Conservation (phyloP, 2,329 filamentous ascomycete species). For the Gnomoniopsis smithogilvyi region DNA sequence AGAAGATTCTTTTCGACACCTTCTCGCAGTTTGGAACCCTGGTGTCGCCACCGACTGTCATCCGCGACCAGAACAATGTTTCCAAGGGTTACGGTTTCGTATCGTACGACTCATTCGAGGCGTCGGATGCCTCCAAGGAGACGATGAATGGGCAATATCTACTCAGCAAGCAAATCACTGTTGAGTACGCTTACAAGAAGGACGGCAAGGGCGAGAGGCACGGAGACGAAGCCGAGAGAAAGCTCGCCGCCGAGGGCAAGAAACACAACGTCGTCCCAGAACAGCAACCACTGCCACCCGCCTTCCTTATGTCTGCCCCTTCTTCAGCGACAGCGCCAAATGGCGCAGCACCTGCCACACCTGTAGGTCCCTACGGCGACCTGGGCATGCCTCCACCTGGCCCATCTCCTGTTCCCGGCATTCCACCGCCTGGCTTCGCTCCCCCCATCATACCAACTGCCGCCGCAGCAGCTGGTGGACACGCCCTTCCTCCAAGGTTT, state of each 20-base stretch:
- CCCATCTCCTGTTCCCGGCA: constrained; percentile 16
- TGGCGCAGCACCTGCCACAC: constrained; percentile 22
- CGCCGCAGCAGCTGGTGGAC: constrained; percentile 18
- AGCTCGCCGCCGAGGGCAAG: constrained; percentile 87
- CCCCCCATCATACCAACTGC: constrained; percentile 28
- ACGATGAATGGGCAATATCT: constrained; percentile 97
- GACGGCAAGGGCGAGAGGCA: constrained; percentile 96
- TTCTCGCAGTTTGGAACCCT: constrained; percentile 90
- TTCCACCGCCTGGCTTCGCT: constrained; percentile 33
- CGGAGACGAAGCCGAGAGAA: constrained; percentile 88
- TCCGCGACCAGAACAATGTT: constrained; percentile 81
- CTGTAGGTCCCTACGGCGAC: constrained; percentile 19
- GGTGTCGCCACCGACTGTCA: constrained; percentile 82
- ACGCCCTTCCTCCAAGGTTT: constrained; percentile 20
- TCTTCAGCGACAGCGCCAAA: constrained; percentile 21
- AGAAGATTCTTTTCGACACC: constrained; percentile 91
- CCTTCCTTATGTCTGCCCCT: constrained; percentile 54
- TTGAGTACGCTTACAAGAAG: constrained; percentile 99
- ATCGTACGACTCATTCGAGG: constrained; percentile 88
- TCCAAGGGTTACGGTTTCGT: constrained; percentile 97
- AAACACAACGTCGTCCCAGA: constrained; percentile 89
- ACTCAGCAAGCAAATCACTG: constrained; percentile 93
- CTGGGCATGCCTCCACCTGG: constrained; percentile 18
- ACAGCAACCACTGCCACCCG: constrained; percentile 70
- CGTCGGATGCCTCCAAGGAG: constrained; percentile 83